Base-by-base conservation (phyloP, 441 rosid genomes). In the Croton setiger region DNA sequence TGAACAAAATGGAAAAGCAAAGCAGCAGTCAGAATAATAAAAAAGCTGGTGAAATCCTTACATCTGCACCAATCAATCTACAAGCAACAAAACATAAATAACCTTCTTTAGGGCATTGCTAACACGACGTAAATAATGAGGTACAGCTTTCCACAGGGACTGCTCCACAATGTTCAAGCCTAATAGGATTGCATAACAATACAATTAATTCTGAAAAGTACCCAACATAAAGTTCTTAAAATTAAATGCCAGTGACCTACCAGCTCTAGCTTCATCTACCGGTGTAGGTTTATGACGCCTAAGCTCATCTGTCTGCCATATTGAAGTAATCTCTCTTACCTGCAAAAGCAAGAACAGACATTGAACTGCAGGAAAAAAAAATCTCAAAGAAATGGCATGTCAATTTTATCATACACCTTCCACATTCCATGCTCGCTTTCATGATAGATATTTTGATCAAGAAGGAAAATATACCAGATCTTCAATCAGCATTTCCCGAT, bases 281-380 rank as follows among this genome's bases (percentile, higher is more conserved):
- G 97, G 96, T 52, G 98, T 91, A 21, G 98, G 98, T 73, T 84
- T 89, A 76, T 89, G 97, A 66, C 97, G 96, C 82, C 98, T 88
- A 74, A 93, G 96, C 80, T 93, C 98, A 79, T 93, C 98, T 56
- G 97, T 93, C 83, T 93, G 97, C 98, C 98, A 93, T 79, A 91
- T 81, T 41, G 97, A 86, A 68, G 92, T 89, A 75, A 91, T 85
- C 85, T 93, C 98, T 81, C 97, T 89, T 60, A 93, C 90, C 98
- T 93, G 75, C 55, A 78, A 72, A 75, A 65, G 54, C 54, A 68
- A 67, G 37, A 76, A 63, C 41, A 15, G 64, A 72, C 41, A 27
- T 39, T 66, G n/a, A 63, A 60, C 55, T 36, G 5, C 31, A 27
- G 31, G 31, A 7, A 37, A n/a, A 67, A 18, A 53, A 39, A 65